A percentile compares a stretch with the other conserved stretches of the same genome.
Evolutionary conservation across 2,329 filamentous ascomycete species (phyloP).

Genomic region (Lasiodiplodia hormozganensis): DNA sequence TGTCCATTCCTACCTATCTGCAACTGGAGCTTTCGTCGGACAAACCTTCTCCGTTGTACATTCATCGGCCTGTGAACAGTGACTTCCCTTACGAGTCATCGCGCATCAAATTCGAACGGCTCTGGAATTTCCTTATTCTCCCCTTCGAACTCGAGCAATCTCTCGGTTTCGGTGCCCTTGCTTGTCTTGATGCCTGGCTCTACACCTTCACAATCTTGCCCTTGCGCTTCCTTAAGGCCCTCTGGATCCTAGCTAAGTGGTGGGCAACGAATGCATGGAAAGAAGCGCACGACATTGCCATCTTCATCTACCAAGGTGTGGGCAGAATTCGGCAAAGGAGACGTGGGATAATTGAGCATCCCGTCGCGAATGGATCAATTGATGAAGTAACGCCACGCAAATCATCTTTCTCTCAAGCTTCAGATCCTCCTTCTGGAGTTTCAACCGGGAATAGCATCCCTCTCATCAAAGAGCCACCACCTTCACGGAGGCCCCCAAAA

Average conservation of each 20-base stretch:
- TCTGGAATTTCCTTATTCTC: slow-evolving; percentile 86
- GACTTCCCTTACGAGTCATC: slow-evolving; percentile 89
- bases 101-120: slow-evolving; percentile 86
- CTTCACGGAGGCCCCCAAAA: slow-evolving; percentile 42
- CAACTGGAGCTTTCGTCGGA: slow-evolving; percentile 69
- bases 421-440: slow-evolving; percentile 30
- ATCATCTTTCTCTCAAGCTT: slow-evolving; percentile 34
- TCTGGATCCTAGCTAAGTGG: slow-evolving; percentile 78
- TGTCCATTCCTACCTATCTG: slow-evolving; percentile 70
- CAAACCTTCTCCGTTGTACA: slow-evolving; percentile 67
- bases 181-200: slow-evolving; percentile 94
- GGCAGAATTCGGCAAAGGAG: slow-evolving; percentile 76
- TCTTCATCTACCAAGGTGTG: slow-evolving; percentile 80
- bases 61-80: slow-evolving; percentile 62
- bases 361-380: slow-evolving; percentile 8
- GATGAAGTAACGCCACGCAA: slow-evolving; percentile 36
- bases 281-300: slow-evolving; percentile 74
- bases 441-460: slow-evolving; percentile 30
- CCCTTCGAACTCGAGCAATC: slow-evolving; percentile 83
- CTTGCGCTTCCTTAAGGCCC: slow-evolving; percentile 81
- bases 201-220: slow-evolving; percentile 96
- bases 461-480: slow-evolving; percentile 36
- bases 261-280: slow-evolving; percentile 75
- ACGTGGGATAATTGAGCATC: slow-evolving; percentile 53
- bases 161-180: slow-evolving; percentile 84